These are phyloP conservation scores for Dorcoceras hygrometricum DNA, from an alignment of 257 asterid genomes.

Conservation along the genomic window DNA sequence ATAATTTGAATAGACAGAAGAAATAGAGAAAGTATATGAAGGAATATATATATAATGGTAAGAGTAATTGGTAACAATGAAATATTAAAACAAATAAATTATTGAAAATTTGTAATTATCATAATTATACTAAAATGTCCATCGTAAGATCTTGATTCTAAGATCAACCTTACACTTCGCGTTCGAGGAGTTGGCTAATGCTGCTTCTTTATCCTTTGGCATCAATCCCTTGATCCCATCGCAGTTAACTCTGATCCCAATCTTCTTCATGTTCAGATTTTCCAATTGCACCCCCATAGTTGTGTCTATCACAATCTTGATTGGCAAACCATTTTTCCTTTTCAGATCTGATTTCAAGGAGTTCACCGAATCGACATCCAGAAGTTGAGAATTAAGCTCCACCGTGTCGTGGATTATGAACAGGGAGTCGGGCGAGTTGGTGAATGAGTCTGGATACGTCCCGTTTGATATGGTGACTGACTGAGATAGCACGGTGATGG, in stretches of 20 bases:
- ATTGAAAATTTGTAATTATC: neutral
- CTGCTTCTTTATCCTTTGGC: neutral
- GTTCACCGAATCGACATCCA: constrained; percentile 22
- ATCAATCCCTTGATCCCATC: neutral
- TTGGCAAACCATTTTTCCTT: constrained; percentile 23
- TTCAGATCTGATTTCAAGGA: constrained; percentile 24
- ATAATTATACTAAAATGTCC: constrained; percentile 44
- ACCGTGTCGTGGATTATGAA: constrained; percentile 21
- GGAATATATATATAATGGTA: neutral
- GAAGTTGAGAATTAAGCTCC: neutral
- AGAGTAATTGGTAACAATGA: neutral
- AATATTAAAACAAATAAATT: too few relatives aligned
- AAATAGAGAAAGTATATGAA: too few relatives aligned
- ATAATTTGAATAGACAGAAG: neutral
- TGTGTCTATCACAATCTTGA: constrained; percentile 31
- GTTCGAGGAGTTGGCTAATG: constrained; percentile 12
- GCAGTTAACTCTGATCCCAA: neutral
- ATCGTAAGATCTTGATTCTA: constrained; percentile 80
- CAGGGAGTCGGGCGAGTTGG: constrained; percentile 11
- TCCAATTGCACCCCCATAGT: constrained; percentile 5
- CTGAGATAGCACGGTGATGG: constrained; percentile 9
- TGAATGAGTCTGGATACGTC: constrained; percentile 20
- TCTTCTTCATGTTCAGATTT: neutral
- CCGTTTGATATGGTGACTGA: constrained; percentile 19
- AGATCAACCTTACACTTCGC: constrained; percentile 84